Evolutionary conservation across 2,329 filamentous ascomycete species (phyloP).

Genomic region (Cryphonectria naterciae): DNA sequence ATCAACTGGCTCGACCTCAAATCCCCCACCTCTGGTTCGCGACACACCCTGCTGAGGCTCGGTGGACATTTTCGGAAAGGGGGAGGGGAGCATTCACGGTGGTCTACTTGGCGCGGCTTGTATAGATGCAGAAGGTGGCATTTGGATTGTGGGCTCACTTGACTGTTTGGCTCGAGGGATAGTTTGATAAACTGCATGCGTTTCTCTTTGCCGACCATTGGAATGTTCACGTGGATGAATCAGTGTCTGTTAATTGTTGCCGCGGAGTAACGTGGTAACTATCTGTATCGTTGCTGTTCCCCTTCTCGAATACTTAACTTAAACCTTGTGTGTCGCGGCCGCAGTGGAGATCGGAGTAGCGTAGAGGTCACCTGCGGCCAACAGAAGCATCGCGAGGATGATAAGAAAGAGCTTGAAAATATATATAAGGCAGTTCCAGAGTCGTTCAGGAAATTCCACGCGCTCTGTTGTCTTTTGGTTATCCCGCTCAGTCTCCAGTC

Average conservation of each 20-base stretch:
- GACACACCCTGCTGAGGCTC: background rate
- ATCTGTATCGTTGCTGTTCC: background rate
- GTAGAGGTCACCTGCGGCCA: background rate
- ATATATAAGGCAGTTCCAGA: background rate
- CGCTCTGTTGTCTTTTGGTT: background rate
- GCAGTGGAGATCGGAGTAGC: background rate
- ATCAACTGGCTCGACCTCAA: background rate
- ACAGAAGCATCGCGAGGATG: background rate
- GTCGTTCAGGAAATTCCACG: background rate
- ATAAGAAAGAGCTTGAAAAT: constrained; percentile 13
- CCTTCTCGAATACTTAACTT: background rate
- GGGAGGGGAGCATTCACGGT: background rate
- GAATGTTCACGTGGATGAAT: constrained; percentile 16
- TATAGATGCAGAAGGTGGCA: constrained; percentile 12
- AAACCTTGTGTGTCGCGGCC: constrained; percentile 2
- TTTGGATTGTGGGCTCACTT: background rate
- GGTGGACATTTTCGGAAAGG: constrained; percentile 12
- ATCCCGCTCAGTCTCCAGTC: background rate
- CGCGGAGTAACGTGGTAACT: background rate
- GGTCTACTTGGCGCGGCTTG: constrained; percentile 2
- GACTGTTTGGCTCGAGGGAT: background rate
- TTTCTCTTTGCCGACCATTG: constrained; percentile 1
- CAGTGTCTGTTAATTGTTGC: background rate
- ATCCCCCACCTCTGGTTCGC: constrained; percentile 1
- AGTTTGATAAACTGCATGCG: background rate